phyloP scores from a whole-genome alignment of 2,329 filamentous ascomycete genomes.

The Aspergillus proliferans region DNA sequence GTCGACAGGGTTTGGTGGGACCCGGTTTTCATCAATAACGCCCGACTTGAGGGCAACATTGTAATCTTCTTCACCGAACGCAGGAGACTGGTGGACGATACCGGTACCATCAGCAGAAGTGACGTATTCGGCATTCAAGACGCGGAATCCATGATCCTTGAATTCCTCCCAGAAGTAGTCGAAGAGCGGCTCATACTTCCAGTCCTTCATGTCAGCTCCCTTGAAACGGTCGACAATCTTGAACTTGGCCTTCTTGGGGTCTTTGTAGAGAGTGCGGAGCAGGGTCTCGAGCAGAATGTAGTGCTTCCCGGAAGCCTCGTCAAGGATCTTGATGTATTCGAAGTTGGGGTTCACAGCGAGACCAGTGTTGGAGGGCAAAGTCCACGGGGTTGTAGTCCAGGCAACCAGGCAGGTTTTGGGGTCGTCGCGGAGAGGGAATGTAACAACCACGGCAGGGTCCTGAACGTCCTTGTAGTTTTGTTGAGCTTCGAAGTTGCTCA shows the following conservation, averaged over 20 bases:
- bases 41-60: slow-evolving; percentile 69
- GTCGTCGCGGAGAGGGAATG: slow-evolving; percentile 76
- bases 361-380: slow-evolving; percentile 71
- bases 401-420: slow-evolving; percentile 69
- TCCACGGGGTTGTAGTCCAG: slow-evolving; percentile 90
- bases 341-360: slow-evolving; percentile 75
- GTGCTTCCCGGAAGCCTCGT: slow-evolving; percentile 73
- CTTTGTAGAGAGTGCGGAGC: slow-evolving; percentile 80
- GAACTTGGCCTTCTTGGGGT: slow-evolving; percentile 91
- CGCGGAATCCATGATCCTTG: slow-evolving; percentile 74
- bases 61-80: slow-evolving; percentile 96
- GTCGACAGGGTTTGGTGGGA: slow-evolving; percentile 88
- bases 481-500: slow-evolving; percentile 90
- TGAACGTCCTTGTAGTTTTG: slow-evolving; percentile 93
- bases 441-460: slow-evolving; percentile 82
- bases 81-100: slow-evolving; percentile 88
- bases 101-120: slow-evolving; percentile 86
- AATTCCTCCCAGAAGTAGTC: slow-evolving; percentile 86
- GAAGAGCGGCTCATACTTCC: slow-evolving; percentile 85
- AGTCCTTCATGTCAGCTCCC: slow-evolving; percentile 78
- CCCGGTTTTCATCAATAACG: slow-evolving; percentile 67
- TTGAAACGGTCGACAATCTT: slow-evolving; percentile 72
- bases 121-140: slow-evolving; percentile 79
- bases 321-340: slow-evolving; percentile 79
- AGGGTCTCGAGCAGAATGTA: slow-evolving; percentile 81